phyloP scores from a whole-genome alignment of 345 rosid genomes.

The Anastatica hierochuntica region DNA sequence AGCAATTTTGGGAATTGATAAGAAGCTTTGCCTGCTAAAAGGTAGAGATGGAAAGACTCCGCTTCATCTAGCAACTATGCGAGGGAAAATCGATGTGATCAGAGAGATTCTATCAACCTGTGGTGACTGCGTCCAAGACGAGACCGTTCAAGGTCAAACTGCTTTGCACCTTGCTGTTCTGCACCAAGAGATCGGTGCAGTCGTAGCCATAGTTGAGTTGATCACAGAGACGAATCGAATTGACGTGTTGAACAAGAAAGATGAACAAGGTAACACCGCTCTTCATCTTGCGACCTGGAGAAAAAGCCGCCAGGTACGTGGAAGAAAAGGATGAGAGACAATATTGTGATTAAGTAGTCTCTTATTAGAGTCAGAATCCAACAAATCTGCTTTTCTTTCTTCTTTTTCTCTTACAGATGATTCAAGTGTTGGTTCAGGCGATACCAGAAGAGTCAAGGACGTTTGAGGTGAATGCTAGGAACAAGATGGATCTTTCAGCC shows the following conservation, averaged over 20 bases:
- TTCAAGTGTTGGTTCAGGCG: conserved; percentile 31
- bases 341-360: no score
- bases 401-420: conserved; percentile 26
- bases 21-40: conserved; percentile 20
- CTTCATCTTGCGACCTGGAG: conserved; percentile 39
- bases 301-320: conserved; percentile 29
- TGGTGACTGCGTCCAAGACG: conserved; percentile 29
- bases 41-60: conserved; percentile 36
- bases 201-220: conserved; percentile 28
- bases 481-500: conserved; percentile 38
- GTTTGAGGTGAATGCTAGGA: conserved; percentile 35
- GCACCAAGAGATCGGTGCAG: conserved; percentile 22
- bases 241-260: conserved; percentile 27
- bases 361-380: no score
- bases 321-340: no score
- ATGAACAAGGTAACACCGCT: conserved; percentile 33
- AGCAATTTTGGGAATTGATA: conserved; percentile 28
- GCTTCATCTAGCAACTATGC: conserved; percentile 29
- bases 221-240: conserved; percentile 20
- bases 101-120: conserved; percentile 29
- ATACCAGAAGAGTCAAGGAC: conserved; percentile 6
- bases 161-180: conserved; percentile 37
- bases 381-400: no score
- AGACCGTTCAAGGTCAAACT: conserved; percentile 31
- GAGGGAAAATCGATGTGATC: conserved; percentile 29